phyloP scores from a whole-genome alignment of 2,329 filamentous ascomycete genomes.

The Rutstroemia sydowiana region DNA sequence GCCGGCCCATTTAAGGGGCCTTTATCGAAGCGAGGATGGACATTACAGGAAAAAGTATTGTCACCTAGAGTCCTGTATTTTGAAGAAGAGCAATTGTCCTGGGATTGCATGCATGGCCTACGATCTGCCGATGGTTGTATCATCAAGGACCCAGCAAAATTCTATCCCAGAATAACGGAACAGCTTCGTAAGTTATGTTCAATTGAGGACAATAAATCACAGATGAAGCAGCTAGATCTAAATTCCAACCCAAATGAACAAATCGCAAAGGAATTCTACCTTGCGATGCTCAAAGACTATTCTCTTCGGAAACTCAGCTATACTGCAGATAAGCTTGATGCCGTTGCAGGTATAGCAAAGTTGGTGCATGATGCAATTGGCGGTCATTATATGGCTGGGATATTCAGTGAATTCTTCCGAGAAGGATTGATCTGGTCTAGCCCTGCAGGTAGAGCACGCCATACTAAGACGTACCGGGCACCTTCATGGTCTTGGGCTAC shows the following conservation, averaged over 20 bases:
- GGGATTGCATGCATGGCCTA: not conserved
- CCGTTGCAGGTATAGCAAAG: not conserved
- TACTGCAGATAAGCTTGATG: not conserved
- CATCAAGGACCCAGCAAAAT: constrained; percentile 6
- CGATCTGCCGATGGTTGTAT: not conserved
- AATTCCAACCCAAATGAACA: not conserved
- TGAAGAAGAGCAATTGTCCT: not conserved
- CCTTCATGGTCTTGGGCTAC: not conserved
- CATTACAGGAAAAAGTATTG: not conserved
- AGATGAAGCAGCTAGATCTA: too few species aligned
- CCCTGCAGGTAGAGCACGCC: not conserved
- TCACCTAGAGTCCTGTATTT: not conserved
- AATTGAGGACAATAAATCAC: not conserved
- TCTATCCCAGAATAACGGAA: not conserved
- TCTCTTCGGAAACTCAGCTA: not conserved
- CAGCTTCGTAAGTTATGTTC: not conserved
- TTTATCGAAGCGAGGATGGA: not conserved
- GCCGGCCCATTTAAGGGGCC: not conserved
- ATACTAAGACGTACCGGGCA: not conserved
- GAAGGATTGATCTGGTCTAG: not conserved
- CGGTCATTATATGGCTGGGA: not conserved
- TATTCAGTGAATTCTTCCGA: not conserved
- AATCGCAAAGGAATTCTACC: not conserved
- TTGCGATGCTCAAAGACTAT: not conserved
- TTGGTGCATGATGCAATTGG: not conserved